These are phyloP conservation scores for Dioszegia crocea DNA, from an alignment of 768 basidiomycete genomes.

Conservation along the genomic window DNA sequence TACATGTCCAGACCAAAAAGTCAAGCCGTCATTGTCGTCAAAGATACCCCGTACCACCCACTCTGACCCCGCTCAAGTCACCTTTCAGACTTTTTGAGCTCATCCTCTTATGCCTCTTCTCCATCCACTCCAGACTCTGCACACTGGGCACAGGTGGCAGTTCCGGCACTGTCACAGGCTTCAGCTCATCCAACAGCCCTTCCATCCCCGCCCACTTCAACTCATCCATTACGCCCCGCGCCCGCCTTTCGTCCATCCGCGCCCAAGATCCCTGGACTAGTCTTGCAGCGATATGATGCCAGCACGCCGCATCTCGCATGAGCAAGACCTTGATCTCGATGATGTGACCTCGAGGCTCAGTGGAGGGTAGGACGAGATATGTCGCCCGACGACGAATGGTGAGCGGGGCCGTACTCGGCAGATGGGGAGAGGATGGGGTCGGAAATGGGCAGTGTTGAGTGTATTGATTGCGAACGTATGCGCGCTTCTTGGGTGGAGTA, in stretches of 20 bases:
- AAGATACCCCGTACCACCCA: background rate
- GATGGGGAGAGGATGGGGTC: conserved; percentile 16
- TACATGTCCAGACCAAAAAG: too few relatives aligned
- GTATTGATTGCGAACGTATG: conserved; percentile 31
- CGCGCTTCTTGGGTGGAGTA: conserved; percentile 12
- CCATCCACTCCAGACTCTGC: background rate
- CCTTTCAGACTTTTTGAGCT: conserved; percentile 2
- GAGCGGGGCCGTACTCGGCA: conserved; percentile 1
- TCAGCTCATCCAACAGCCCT: conserved; percentile 12
- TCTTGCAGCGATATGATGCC: conserved; percentile 20
- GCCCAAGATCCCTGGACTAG: conserved; percentile 16
- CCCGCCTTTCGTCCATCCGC: conserved; percentile 9
- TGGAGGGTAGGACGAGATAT: conserved; percentile 1
- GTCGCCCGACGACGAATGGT: conserved; percentile 3
- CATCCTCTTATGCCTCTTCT: conserved; percentile 6
- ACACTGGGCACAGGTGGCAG: conserved; percentile 7
- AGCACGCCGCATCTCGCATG: conserved; percentile 22
- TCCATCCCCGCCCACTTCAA: conserved; percentile 30
- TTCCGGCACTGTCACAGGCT: conserved; percentile 16
- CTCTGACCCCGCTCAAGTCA: conserved; percentile 1
- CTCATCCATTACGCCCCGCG: conserved; percentile 18
- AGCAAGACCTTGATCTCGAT: conserved; percentile 24
- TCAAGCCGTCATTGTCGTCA: background rate
- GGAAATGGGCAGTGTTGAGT: conserved; percentile 17
- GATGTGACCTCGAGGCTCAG: background rate